Conservation (phyloP, 2,329 filamentous ascomycete species). For the Claviceps citrina region DNA sequence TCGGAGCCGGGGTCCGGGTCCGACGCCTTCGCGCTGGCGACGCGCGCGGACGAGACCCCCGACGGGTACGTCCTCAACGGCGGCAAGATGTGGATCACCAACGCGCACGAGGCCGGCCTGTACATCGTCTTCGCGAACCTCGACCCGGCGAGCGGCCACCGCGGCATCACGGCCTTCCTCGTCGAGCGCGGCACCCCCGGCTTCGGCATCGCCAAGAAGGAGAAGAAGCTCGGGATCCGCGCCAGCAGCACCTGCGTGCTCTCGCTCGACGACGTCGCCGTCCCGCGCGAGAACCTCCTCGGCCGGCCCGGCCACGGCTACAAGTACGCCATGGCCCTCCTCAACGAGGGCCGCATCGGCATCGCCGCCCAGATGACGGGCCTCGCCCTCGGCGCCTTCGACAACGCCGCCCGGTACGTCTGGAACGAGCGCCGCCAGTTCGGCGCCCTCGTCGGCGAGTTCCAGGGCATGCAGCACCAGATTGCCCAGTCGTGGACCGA, state of each 20-base stretch:
- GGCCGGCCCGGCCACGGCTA: slow-evolving; percentile 85
- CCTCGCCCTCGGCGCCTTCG: slow-evolving; percentile 81
- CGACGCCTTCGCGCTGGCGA: slow-evolving; percentile 89
- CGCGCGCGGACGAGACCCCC: slow-evolving; percentile 70
- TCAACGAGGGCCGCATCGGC: slow-evolving; percentile 95
- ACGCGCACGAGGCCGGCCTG: slow-evolving; percentile 81
- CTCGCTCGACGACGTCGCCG: slow-evolving; percentile 90
- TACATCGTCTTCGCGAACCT: slow-evolving; percentile 98
- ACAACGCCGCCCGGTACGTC: slow-evolving; percentile 82
- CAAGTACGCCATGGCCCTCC: slow-evolving; percentile 86
- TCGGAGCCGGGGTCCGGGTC: slow-evolving; percentile 87
- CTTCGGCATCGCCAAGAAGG: slow-evolving; percentile 95
- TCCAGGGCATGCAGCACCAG: slow-evolving; percentile 99
- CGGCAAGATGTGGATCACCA: slow-evolving; percentile 99
- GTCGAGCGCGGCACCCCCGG: slow-evolving; percentile 81
- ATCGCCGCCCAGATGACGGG: slow-evolving; percentile 99
- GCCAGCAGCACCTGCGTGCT: slow-evolving; percentile 94
- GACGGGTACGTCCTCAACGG: slow-evolving; percentile 61
- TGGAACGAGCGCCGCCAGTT: slow-evolving; percentile 99
- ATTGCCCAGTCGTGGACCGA: slow-evolving; percentile 92
- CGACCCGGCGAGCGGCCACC: slow-evolving; percentile 82
- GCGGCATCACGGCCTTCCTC: slow-evolving; percentile 90
- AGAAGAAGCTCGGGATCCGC: slow-evolving; percentile 97
- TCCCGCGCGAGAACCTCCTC: slow-evolving; percentile 76
- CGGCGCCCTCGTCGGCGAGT: slow-evolving; percentile 80